Evolutionary conservation across 352 stramenopile genomes (phyloP), one percentile per base, ranked within the genome.

Genomic region (Phytophthora pisi): DNA sequence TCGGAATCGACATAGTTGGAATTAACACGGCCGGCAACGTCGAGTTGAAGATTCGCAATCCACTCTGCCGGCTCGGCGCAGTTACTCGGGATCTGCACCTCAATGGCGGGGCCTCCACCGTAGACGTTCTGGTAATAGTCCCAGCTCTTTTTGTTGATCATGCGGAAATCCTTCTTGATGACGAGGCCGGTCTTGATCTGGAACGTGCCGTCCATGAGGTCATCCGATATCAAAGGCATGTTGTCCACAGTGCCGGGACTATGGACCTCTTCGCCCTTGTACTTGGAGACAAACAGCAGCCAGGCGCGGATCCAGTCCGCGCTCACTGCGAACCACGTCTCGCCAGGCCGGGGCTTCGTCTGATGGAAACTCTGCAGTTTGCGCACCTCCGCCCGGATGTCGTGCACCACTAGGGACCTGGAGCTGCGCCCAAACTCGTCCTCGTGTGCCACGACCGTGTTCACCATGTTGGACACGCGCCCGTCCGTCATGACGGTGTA

Each of bases 61-160:
- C 82, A 93, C 58, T 75, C 53, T 5, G 61, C 59, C 18, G 83
- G 86, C 56, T 81, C 82, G 10, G 67, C 74, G 47, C 82, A 91
- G 59, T 89, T 66, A 0, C 45, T 30, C 8, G 85, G 85, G 43
- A 93, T 81, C n/a, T 70, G 69, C 46, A 93, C 83, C 62, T 91
- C 78, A 40, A 93, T 88, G 23, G 81, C 82, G 8, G 85, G 85
- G 0, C 85, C 83, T 5, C 85, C 85, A 54, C 82, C 81, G 61
- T 93, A 93, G n/a, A 85, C 65, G 11, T 77, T 72, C 49, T 88
- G 74, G 64, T 93, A 93, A 49, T 78, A 90, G 20, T 91, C 82
- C 85, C 85, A 93, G 66, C 81, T 93, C 51, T 74, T 75, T 66
- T 84, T 84, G 81, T 93, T 93, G 70, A 93, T 91, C 74, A 93